Evolutionary conservation across 2,329 filamentous ascomycete species (phyloP).

Genomic region (Nigrospora sphaerica): DNA sequence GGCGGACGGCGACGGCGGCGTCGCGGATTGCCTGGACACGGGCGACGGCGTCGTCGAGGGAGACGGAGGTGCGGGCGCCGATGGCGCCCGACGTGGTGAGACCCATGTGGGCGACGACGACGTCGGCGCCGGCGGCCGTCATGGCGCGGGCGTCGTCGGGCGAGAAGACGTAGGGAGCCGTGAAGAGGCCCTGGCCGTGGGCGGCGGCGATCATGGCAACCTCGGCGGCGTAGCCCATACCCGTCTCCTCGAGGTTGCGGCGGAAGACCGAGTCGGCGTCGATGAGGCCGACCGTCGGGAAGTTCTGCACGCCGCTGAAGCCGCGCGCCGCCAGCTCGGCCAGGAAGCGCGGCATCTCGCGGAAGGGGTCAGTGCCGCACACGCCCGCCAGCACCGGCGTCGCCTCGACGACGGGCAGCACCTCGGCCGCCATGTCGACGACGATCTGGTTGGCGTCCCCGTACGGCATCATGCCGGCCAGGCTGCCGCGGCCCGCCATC

Average conservation of each 20-base stretch:
- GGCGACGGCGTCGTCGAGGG: conserved; percentile 55
- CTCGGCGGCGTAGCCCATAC: conserved; percentile 61
- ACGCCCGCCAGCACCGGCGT: conserved; percentile 65
- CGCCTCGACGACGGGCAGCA: conserved; percentile 55
- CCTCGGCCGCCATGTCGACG: conserved; percentile 61
- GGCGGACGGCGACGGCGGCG: conserved; percentile 46
- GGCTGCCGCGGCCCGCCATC: conserved; percentile 64
- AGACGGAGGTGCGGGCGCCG: conserved; percentile 54
- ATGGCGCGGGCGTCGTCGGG: conserved; percentile 54
- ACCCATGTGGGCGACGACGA: conserved; percentile 63
- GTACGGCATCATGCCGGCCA: conserved; percentile 66
- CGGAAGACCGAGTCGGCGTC: conserved; percentile 54
- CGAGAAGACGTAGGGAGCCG: conserved; percentile 64
- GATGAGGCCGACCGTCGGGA: conserved; percentile 65
- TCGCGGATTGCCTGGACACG: conserved; percentile 58
- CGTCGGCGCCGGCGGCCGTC: conserved; percentile 57
- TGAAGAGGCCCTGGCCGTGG: conserved; percentile 52
- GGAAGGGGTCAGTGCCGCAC: conserved; percentile 64
- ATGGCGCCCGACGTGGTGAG: conserved; percentile 59
- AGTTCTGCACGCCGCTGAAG: conserved; percentile 66
- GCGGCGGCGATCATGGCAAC: conserved; percentile 61
- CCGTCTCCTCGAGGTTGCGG: conserved; percentile 62
- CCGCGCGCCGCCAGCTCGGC: conserved; percentile 52
- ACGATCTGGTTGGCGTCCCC: conserved; percentile 65
- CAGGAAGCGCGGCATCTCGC: conserved; percentile 54